Evolutionary conservation across 2,329 filamentous ascomycete genomes (phyloP).

Genomic region (Ophiostoma piceae): DNA sequence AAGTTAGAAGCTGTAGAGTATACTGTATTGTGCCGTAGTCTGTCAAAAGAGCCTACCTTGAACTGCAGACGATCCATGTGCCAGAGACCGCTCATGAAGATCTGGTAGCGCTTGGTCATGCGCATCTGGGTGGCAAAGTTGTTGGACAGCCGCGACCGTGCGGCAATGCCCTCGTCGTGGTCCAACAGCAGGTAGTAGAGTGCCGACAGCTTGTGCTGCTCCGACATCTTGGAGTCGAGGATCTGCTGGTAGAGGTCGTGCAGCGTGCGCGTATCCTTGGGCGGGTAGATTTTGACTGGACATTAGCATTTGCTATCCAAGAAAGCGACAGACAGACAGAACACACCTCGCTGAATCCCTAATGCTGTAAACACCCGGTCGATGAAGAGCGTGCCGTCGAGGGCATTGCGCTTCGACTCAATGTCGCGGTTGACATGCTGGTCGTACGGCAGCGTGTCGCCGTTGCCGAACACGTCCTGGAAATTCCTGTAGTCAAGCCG

Average conservation of each 20-base stretch:
- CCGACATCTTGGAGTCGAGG: constrained; percentile 56
- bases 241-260: constrained; percentile 66
- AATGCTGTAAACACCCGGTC: constrained; percentile 69
- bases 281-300: constrained; percentile 61
- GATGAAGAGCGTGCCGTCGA: constrained; percentile 70
- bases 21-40: not conserved
- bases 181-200: constrained; percentile 81
- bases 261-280: constrained; percentile 62
- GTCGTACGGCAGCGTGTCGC: constrained; percentile 57
- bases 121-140: constrained; percentile 57
- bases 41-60: constrained; percentile 40
- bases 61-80: constrained; percentile 69
- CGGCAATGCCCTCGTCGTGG: constrained; percentile 51
- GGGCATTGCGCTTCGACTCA: constrained; percentile 58
- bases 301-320: not conserved
- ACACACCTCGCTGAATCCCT: constrained; percentile 61
- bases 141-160: constrained; percentile 45
- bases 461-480: constrained; percentile 60
- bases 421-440: constrained; percentile 58
- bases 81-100: constrained; percentile 80
- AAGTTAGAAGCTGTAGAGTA: not conserved
- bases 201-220: constrained; percentile 75
- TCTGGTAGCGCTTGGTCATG: constrained; percentile 69
- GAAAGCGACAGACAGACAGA: not conserved
- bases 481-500: constrained; percentile 61